phyloP scores from a whole-genome alignment of 2,329 filamentous ascomycete genomes.

The Botrytis galanthina region DNA sequence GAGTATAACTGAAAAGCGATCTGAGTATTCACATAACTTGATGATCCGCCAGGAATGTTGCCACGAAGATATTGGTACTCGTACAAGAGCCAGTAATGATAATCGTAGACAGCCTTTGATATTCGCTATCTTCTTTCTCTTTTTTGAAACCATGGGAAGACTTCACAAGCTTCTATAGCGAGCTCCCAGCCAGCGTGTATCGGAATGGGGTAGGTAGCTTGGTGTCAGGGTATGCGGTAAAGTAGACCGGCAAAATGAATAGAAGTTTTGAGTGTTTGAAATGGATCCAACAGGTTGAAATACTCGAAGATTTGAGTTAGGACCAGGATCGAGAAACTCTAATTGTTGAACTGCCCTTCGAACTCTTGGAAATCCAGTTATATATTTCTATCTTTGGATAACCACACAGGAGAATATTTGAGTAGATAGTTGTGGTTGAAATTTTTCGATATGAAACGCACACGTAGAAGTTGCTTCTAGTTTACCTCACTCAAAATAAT shows the following conservation, averaged over 20 bases:
- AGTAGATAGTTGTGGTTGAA: not conserved
- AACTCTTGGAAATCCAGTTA: accelerated
- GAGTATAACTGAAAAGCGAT: accelerated
- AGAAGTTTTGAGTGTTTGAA: not conserved
- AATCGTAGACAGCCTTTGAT: not conserved
- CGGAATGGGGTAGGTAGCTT: accelerated
- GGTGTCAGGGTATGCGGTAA: not conserved
- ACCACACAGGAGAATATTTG: accelerated
- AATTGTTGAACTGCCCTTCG: accelerated
- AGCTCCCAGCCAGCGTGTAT: too few relatives aligned
- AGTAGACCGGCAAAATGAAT: not conserved
- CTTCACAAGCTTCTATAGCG: not conserved
- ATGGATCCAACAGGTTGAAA: not conserved
- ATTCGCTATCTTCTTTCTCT: not conserved
- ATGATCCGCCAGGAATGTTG: not conserved
- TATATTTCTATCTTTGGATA: too few relatives aligned
- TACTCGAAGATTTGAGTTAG: not conserved
- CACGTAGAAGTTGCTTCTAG: not conserved
- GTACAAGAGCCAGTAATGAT: not conserved
- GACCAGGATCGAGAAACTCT: not conserved
- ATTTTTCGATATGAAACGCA: too few relatives aligned
- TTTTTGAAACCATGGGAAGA: not conserved
- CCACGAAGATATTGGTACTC: not conserved
- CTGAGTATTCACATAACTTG: not conserved
- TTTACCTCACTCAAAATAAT: not conserved